A percentile compares a stretch with the other conserved stretches of the same genome.
Evolutionary conservation across 1,284 basidiomycete species (phyloP).

Genomic region (Trametes polyzona): DNA sequence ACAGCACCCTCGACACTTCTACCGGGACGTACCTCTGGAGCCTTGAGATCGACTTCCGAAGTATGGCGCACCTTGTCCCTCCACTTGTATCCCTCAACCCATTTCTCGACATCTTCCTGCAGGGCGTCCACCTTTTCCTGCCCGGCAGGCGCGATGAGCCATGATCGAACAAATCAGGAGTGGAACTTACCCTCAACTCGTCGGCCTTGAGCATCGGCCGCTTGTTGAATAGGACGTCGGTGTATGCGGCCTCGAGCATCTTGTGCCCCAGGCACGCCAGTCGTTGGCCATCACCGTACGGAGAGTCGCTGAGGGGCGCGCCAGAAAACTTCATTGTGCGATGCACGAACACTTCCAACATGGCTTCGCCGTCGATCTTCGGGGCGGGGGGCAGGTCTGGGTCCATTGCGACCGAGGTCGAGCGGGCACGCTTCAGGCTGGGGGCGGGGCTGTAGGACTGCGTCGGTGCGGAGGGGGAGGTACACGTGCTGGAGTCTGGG

Average conservation of each 20-base stretch:
- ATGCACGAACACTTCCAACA: slow-evolving; percentile 72
- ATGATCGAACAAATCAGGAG: not conserved
- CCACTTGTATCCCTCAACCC: slow-evolving; percentile 62
- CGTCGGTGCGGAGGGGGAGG: slow-evolving; percentile 25
- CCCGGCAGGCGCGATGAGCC: slow-evolving; percentile 29
- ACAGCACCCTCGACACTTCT: slow-evolving; percentile 12
- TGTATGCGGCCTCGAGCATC: slow-evolving; percentile 54
- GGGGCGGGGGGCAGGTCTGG: slow-evolving; percentile 42
- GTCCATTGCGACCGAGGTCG: slow-evolving; percentile 32
- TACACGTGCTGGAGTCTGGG: slow-evolving; percentile 34
- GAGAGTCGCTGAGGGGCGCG: slow-evolving; percentile 42
- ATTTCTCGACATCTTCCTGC: slow-evolving; percentile 53
- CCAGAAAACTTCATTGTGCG: slow-evolving; percentile 56
- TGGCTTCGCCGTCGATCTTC: slow-evolving; percentile 50
- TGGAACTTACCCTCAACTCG: slow-evolving; percentile 52
- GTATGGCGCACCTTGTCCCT: slow-evolving; percentile 61
- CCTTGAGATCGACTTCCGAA: slow-evolving; percentile 43
- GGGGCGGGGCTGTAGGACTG: slow-evolving; percentile 27
- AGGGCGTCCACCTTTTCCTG: slow-evolving; percentile 41
- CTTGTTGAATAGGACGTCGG: slow-evolving; percentile 53
- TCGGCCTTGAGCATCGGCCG: slow-evolving; percentile 53
- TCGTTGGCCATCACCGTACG: slow-evolving; percentile 61
- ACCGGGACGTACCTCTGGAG: slow-evolving; percentile 49
- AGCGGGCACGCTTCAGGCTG: slow-evolving; percentile 35
- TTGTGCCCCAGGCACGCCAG: slow-evolving; percentile 56